Percentiles rank a stretch among this genome's conserved stretches.
Evolutionary conservation across 768 basidiomycete genomes (phyloP).

Genomic region (Boletellus ananas): DNA sequence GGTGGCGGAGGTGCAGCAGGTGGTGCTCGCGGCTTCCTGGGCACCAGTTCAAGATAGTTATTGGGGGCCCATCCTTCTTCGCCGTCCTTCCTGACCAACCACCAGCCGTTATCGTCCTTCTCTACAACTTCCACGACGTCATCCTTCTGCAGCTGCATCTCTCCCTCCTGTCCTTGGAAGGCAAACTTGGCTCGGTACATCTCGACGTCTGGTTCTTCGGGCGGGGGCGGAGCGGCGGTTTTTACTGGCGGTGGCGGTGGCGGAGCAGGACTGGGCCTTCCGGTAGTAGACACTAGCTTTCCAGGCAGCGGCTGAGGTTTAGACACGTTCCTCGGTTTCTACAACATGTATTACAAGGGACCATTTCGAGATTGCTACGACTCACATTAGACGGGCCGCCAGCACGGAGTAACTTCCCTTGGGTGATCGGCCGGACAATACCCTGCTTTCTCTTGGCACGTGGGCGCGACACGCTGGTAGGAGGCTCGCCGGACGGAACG

Average conservation of each 20-base stretch:
- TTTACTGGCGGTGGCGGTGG: conserved; percentile 40
- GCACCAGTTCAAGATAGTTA: conserved; percentile 84
- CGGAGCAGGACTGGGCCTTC: conserved; percentile 20
- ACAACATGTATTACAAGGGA: conserved; percentile 6
- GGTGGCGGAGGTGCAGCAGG: conserved; percentile 73
- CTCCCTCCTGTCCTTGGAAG: conserved; percentile 92
- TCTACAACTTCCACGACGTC: conserved; percentile 89
- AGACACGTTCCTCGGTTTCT: conserved; percentile 43
- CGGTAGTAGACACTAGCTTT: conserved; percentile 38
- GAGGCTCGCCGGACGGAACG: conserved; percentile 84
- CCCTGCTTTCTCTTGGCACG: conserved; percentile 86
- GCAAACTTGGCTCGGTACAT: conserved; percentile 85
- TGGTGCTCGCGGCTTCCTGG: conserved; percentile 58
- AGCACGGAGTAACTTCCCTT: conserved; percentile 73
- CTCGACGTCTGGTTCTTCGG: conserved; percentile 62
- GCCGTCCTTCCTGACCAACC: conserved; percentile 84
- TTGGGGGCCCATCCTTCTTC: conserved; percentile 94
- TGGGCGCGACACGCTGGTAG: conserved; percentile 77
- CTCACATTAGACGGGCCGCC: conserved; percentile 69
- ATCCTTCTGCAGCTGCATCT: conserved; percentile 86
- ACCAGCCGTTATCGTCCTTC: conserved; percentile 97
- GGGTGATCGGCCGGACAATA: conserved; percentile 77
- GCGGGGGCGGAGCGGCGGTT: conserved; percentile 49
- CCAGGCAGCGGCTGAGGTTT: conserved; percentile 58
- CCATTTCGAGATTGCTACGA: not conserved